These are phyloP conservation scores for Aspergillus candidus DNA, from an alignment of 2,329 filamentous ascomycete genomes.

Conservation along the genomic window DNA sequence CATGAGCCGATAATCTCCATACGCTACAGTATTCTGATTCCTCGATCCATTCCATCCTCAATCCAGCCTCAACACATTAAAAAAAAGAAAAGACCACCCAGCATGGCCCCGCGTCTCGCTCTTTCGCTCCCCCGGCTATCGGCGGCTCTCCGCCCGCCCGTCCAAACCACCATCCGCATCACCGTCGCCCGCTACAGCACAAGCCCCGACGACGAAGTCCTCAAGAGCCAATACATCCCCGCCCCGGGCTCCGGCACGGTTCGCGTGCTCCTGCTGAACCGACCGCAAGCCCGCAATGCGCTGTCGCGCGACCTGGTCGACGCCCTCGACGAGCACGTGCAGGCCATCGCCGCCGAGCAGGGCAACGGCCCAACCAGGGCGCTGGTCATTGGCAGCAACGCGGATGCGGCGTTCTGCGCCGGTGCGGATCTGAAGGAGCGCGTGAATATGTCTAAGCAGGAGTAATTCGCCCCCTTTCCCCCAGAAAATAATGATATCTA, in stretches of 20 bases:
- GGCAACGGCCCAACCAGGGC: conserved; percentile 63
- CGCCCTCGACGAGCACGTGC: conserved; percentile 65
- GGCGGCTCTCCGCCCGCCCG: conserved; percentile 12
- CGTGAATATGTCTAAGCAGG: conserved; percentile 64
- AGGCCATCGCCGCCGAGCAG: conserved; percentile 59
- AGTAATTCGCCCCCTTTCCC: conserved; percentile 58
- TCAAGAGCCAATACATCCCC: conserved; percentile 68
- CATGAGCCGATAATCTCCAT: too few relatives aligned
- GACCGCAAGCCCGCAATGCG: conserved; percentile 80
- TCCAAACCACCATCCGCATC: conserved; percentile 20
- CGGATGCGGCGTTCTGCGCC: conserved; percentile 86
- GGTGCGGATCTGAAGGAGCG: conserved; percentile 93
- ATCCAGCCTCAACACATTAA: conserved; percentile 2
- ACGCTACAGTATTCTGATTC: conserved; percentile 1
- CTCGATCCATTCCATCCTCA: neutral
- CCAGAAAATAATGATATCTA: neutral
- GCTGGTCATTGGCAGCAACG: conserved; percentile 73
- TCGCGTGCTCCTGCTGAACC: conserved; percentile 79
- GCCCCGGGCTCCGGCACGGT: conserved; percentile 78
- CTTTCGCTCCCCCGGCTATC: conserved; percentile 14
- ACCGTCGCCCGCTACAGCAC: conserved; percentile 32
- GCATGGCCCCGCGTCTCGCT: conserved; percentile 29
- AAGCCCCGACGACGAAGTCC: conserved; percentile 29
- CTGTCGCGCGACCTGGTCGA: conserved; percentile 73
- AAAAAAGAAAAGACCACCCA: conserved; percentile 3